Conservation (phyloP, 768 basidiomycete species). For the Leucogyrophana mollusca region DNA sequence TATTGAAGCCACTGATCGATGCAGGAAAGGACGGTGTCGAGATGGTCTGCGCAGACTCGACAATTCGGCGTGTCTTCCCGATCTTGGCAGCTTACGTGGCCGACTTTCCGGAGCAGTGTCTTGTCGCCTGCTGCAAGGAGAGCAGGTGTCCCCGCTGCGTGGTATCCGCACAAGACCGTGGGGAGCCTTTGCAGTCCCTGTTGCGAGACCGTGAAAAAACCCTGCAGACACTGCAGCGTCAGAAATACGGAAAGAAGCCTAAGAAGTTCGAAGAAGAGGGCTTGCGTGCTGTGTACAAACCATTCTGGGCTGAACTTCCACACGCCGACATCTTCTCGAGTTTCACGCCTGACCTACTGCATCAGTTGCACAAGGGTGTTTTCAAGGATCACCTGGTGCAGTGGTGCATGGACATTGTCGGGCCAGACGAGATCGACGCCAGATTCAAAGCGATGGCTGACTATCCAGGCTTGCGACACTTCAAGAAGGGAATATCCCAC, state of each 20-base stretch:
- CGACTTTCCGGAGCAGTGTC: conserved; percentile 17
- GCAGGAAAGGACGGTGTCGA: conserved; percentile 10
- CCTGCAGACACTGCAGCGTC: neutral
- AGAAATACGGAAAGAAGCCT: neutral
- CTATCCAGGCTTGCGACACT: conserved; percentile 13
- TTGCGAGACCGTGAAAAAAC: neutral
- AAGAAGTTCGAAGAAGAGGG: conserved; percentile 11
- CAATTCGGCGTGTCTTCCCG: conserved; percentile 6
- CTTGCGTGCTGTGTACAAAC: conserved; percentile 10
- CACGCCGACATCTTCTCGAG: conserved; percentile 25
- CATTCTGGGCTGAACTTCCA: conserved; percentile 13
- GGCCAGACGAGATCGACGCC: conserved; percentile 11
- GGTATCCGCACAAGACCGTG: neutral
- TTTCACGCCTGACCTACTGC: conserved; percentile 40
- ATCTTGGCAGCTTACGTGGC: conserved; percentile 12
- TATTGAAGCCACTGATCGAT: conserved; percentile 9
- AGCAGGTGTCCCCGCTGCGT: conserved; percentile 8
- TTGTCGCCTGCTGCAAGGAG: conserved; percentile 10
- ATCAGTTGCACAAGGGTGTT: conserved; percentile 47
- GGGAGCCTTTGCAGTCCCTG: neutral
- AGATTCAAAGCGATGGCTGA: conserved; percentile 8
- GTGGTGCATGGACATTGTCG: conserved; percentile 27
- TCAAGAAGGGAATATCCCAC: conserved; percentile 26
- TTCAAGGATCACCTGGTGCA: conserved; percentile 42
- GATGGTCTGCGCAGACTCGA: conserved; percentile 8